phyloP scores from a whole-genome alignment of 148 eudicot genomes.

The Beta vulgaris region DNA sequence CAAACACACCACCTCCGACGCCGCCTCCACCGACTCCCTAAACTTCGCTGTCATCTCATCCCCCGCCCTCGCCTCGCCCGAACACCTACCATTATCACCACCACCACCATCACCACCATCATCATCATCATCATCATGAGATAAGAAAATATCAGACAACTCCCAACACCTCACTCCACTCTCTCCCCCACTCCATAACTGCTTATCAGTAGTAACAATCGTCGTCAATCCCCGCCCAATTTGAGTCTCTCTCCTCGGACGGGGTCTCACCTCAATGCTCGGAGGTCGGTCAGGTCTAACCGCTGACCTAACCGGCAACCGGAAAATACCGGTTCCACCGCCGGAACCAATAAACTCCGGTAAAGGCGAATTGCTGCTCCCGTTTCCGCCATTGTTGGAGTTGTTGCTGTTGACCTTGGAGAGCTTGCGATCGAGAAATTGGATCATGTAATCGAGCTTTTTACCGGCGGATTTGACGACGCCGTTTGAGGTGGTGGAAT shows the following conservation, averaged over 20 bases:
- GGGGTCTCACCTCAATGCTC: slow-evolving; percentile 74
- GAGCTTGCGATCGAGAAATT: slow-evolving; percentile 69
- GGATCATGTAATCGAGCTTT: slow-evolving; percentile 83
- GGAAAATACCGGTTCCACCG: slow-evolving; percentile 53
- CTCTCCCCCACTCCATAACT: slow-evolving; percentile 85
- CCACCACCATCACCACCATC: slow-evolving; percentile 26
- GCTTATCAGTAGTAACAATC: slow-evolving; percentile 35
- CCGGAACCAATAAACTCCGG: slow-evolving; percentile 64
- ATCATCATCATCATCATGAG: slow-evolving; percentile 7
- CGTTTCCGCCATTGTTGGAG: neutral
- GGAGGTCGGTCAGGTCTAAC: slow-evolving; percentile 69
- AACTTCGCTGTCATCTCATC: slow-evolving; percentile 65
- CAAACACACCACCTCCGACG: slow-evolving; percentile 53
- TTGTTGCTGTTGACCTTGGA: slow-evolving; percentile 22
- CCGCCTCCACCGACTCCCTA: slow-evolving; percentile 40
- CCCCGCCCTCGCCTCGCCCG: slow-evolving; percentile 25
- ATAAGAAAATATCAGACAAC: slow-evolving; percentile 41
- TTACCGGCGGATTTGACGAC: slow-evolving; percentile 45
- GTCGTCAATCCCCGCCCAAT: slow-evolving; percentile 52
- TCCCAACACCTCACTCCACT: slow-evolving; percentile 65
- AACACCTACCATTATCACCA: slow-evolving; percentile 21
- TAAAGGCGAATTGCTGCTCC: slow-evolving; percentile 18
- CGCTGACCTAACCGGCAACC: slow-evolving; percentile 48
- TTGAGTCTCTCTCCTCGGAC: slow-evolving; percentile 68
- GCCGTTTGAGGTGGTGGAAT: slow-evolving; percentile 25